These are phyloP conservation scores for Umbelopsis isabellina DNA, from an alignment of 192 early-diverging fungal species.

Conservation along the genomic window DNA sequence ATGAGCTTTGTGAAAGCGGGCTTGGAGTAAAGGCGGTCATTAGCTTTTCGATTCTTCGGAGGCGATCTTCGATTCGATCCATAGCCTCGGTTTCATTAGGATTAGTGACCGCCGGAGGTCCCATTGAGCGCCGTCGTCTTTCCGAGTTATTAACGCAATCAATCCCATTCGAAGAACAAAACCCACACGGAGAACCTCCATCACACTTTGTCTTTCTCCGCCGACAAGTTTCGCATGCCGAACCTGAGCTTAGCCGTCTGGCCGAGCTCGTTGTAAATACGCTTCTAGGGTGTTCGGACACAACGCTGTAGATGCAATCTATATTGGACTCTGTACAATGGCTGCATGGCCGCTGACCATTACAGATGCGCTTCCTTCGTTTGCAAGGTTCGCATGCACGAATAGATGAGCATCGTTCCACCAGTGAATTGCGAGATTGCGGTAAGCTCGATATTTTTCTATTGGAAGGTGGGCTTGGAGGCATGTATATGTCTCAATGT, in stretches of 20 bases:
- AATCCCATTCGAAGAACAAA: constrained; percentile 34
- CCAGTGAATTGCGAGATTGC: constrained; percentile 16
- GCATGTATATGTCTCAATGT: constrained; percentile 27
- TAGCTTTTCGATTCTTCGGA: constrained; percentile 38
- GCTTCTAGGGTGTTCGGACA: constrained; percentile 36
- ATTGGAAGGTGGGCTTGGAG: constrained; percentile 30
- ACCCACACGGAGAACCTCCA: constrained; percentile 43
- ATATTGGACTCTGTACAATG: constrained; percentile 32
- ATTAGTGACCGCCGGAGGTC: neutral
- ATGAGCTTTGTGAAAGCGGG: constrained; percentile 27
- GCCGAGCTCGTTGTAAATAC: constrained; percentile 38
- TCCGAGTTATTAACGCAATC: constrained; percentile 46
- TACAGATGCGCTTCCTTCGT: constrained; percentile 33
- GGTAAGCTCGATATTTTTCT: constrained; percentile 15
- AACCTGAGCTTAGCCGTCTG: constrained; percentile 38
- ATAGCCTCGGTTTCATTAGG: constrained; percentile 33
- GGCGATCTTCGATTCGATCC: constrained; percentile 42
- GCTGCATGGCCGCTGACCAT: constrained; percentile 37
- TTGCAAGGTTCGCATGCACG: constrained; percentile 37
- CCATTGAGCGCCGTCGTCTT: constrained; percentile 30
- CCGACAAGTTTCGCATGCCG: constrained; percentile 44
- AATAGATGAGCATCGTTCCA: constrained; percentile 28
- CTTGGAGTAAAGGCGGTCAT: constrained; percentile 40
- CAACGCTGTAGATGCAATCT: constrained; percentile 36
- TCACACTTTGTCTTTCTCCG: constrained; percentile 47